Conservation (phyloP, 805 yeast species). For the Candida succiphila region DNA sequence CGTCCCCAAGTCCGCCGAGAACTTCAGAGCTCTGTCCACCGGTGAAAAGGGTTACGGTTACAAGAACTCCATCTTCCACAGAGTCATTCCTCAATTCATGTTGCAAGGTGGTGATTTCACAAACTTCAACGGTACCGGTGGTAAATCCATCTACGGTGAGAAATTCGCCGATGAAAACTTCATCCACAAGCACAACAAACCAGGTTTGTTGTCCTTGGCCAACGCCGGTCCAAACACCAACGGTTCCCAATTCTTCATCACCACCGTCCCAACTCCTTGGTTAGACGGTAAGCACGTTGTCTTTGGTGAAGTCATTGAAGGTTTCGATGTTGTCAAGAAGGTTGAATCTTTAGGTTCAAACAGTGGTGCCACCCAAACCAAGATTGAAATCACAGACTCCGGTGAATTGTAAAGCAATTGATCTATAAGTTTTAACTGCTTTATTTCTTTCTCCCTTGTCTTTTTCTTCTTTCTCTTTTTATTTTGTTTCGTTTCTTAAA, state of each 20-base stretch:
- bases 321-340: slow-evolving; percentile 68
- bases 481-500: neutral
- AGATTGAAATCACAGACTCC: slow-evolving; percentile 43
- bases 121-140: slow-evolving; percentile 86
- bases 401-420: slow-evolving; percentile 40
- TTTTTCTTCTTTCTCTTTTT: neutral
- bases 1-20: slow-evolving; percentile 77
- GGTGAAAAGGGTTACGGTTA: slow-evolving; percentile 94
- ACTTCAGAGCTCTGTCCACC: slow-evolving; percentile 74
- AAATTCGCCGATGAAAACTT: slow-evolving; percentile 58
- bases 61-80: slow-evolving; percentile 85
- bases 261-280: slow-evolving; percentile 73
- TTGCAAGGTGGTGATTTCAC: slow-evolving; percentile 92
- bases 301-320: slow-evolving; percentile 66
- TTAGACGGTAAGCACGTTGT: slow-evolving; percentile 74
- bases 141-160: slow-evolving; percentile 74
- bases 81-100: slow-evolving; percentile 96
- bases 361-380: slow-evolving; percentile 40
- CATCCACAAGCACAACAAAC: slow-evolving; percentile 59
- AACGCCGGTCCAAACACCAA: slow-evolving; percentile 90
- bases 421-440: neutral
- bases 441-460: neutral
- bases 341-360: slow-evolving; percentile 58
- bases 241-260: slow-evolving; percentile 85
- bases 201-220: slow-evolving; percentile 86